Conservation (phyloP, 805 yeast species). For the Saccharomycopsis fermentans region DNA sequence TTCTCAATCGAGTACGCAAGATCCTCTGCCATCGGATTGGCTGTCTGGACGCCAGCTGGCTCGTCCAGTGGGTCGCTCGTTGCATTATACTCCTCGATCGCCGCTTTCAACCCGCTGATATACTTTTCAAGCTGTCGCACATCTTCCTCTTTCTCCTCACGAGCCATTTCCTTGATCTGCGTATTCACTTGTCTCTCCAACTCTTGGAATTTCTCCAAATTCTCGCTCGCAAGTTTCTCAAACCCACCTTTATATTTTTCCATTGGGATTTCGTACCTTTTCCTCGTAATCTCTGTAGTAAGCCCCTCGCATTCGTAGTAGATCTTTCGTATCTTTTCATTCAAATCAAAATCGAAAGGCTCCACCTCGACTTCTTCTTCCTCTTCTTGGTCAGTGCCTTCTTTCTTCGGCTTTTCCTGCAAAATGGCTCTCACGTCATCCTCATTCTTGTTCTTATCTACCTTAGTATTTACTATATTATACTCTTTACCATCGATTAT, state of each 20-base stretch:
- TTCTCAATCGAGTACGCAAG: constrained; percentile 18
- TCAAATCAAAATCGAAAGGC: constrained; percentile 60
- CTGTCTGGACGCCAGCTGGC: background rate
- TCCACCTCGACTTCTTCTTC: constrained; percentile 36
- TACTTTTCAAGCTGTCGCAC: constrained; percentile 4
- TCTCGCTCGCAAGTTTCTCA: constrained; percentile 23
- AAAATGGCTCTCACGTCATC: constrained; percentile 41
- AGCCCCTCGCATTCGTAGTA: constrained; percentile 54
- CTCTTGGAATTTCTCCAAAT: constrained; percentile 17
- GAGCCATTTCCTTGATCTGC: background rate
- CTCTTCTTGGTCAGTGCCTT: constrained; percentile 5
- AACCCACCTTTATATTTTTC: constrained; percentile 21
- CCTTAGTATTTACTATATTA: constrained; percentile 6
- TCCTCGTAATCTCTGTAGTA: constrained; percentile 44
- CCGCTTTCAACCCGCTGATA: constrained; percentile 11
- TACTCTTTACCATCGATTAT: background rate
- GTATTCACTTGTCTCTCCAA: constrained; percentile 4
- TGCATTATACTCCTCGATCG: constrained; percentile 5
- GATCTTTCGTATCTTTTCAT: constrained; percentile 45
- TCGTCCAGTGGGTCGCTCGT: constrained; percentile 1
- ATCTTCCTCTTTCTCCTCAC: constrained; percentile 4
- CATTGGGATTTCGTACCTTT: constrained; percentile 45
- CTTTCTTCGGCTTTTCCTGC: constrained; percentile 18
- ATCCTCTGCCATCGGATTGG: constrained; percentile 12
- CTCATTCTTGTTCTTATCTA: constrained; percentile 19